These are phyloP conservation scores for Dioscorea cayenensis DNA, from an alignment of 116 monocot species.

Conservation along the genomic window DNA sequence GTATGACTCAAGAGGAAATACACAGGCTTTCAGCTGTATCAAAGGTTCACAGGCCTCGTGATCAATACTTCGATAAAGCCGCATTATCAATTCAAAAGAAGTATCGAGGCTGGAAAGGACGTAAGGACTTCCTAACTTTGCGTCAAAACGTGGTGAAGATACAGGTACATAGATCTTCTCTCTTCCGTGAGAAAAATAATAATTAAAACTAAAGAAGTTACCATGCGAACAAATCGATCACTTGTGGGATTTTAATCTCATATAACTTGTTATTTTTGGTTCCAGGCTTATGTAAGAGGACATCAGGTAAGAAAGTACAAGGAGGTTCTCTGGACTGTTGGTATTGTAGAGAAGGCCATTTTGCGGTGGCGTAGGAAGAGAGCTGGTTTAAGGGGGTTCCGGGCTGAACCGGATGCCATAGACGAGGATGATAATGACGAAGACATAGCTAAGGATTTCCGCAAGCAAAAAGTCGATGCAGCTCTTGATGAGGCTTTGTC, in stretches of 20 bases:
- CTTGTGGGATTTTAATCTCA: not conserved
- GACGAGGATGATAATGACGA: constrained; percentile 46
- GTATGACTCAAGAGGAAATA: constrained; percentile 50
- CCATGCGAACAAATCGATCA: too few relatives aligned
- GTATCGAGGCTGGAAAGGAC: constrained; percentile 81
- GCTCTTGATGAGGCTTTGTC: constrained; percentile 61
- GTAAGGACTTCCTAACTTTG: constrained; percentile 58
- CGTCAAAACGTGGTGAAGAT: constrained; percentile 79
- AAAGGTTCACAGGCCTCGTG: constrained; percentile 20
- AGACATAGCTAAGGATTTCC: constrained; percentile 70
- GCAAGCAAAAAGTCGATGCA: constrained; percentile 73
- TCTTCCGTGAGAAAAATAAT: not conserved
- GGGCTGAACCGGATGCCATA: constrained; percentile 21
- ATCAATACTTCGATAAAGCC: constrained; percentile 53
- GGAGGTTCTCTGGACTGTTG: constrained; percentile 48
- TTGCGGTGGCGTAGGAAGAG: constrained; percentile 77
- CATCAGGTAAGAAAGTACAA: constrained; percentile 75
- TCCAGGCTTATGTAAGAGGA: constrained; percentile 89
- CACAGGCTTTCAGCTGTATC: constrained; percentile 33
- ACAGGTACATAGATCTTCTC: constrained; percentile 44
- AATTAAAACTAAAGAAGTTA: too few relatives aligned
- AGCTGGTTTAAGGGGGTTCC: constrained; percentile 77
- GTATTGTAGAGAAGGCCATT: constrained; percentile 70
- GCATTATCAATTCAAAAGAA: constrained; percentile 83
- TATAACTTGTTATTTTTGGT: constrained; percentile 4